Conservation (phyloP, 345 rosid genomes). For the Arabidopsis thaliana region DNA sequence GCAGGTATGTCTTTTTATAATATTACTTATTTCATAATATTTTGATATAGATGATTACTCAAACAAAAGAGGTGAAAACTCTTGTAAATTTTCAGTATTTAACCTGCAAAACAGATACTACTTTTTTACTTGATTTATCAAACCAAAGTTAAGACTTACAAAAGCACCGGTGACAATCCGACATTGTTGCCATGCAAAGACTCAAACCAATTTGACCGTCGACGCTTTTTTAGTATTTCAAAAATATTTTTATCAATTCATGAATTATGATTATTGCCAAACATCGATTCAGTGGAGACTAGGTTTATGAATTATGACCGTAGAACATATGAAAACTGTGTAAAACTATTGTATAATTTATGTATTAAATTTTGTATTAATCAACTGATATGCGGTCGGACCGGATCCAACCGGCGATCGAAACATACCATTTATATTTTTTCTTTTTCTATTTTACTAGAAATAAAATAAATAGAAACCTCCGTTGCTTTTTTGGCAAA, state of each 20-base stretch:
- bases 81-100: too few relatives aligned
- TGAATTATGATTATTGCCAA: neutral
- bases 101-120: too few relatives aligned
- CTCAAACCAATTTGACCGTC: neutral
- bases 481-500: neutral
- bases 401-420: neutral
- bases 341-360: too few relatives aligned
- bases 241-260: neutral
- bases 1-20: conserved; percentile 11
- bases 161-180: neutral
- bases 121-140: too few relatives aligned
- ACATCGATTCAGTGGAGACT: neutral
- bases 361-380: neutral
- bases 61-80: neutral
- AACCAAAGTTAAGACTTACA: neutral
- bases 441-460: neutral
- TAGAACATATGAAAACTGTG: neutral
- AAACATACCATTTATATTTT: neutral
- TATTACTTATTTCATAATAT: neutral
- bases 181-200: neutral
- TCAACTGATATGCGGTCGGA: neutral
- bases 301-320: too few relatives aligned
- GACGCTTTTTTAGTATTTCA: neutral
- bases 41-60: neutral
- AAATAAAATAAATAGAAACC: neutral